A percentile compares a stretch with the other conserved stretches of the same genome.
These are phyloP conservation scores for Nyctanthes arbortristis DNA, from an alignment of 257 asterid species.

Conservation along the genomic window DNA sequence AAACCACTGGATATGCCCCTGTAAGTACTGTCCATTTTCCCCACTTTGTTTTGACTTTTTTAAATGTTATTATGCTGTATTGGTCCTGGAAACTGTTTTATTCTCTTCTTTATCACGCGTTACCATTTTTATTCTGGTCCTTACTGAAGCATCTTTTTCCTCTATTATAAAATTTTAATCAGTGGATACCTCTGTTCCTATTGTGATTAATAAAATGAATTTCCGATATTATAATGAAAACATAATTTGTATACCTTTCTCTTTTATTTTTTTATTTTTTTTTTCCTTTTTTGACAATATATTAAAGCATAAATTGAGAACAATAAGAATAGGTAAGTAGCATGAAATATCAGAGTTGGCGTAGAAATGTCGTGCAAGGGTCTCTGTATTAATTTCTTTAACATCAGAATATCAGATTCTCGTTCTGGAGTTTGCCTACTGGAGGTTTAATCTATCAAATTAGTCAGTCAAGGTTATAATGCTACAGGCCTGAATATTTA, in stretches of 20 bases:
- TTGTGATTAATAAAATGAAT: neutral
- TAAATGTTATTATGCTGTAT: neutral
- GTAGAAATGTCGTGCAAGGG: neutral
- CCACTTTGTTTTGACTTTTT: neutral
- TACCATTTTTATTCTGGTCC: too few relatives aligned
- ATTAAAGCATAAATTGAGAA: constrained; percentile 5
- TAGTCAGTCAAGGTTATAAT: constrained; percentile 25
- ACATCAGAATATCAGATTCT: neutral
- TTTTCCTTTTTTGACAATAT: neutral
- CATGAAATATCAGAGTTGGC: neutral
- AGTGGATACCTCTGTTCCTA: neutral
- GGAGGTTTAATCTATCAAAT: constrained; percentile 1
- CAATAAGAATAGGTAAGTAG: neutral
- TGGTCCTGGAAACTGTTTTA: neutral
- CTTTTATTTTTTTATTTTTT: neutral
- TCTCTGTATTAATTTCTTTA: neutral
- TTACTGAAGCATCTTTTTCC: neutral
- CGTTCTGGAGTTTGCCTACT: too few relatives aligned
- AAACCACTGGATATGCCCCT: constrained; percentile 70
- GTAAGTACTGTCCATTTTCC: constrained; percentile 48
- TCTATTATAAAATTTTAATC: neutral
- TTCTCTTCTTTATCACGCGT: neutral
- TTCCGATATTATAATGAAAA: constrained; percentile 13
- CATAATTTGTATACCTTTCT: neutral
- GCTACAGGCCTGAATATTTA: constrained; percentile 73